phyloP scores from a whole-genome alignment of 371 early-diverging fungal genomes.

The Polyrhizophydium stewartii region DNA sequence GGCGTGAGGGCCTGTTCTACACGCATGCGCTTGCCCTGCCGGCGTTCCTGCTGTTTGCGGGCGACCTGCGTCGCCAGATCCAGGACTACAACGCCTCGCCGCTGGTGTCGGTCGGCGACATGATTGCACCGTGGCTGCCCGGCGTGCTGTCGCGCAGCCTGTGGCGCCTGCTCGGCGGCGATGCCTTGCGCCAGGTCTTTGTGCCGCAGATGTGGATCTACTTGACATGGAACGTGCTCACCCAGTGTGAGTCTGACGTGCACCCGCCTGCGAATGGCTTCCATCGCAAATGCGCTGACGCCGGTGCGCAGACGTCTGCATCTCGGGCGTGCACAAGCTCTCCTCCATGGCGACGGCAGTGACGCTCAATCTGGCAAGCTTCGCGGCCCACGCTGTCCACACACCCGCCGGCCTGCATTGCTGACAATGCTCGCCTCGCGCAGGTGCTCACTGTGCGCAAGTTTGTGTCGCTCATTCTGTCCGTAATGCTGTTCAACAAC shows the following conservation, averaged over 20 bases:
- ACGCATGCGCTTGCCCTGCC: constrained; percentile 82
- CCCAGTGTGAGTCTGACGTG: constrained; percentile 55
- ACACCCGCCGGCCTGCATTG: background rate
- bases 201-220: constrained; percentile 66
- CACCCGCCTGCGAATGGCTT: background rate
- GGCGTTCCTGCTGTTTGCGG: constrained; percentile 66
- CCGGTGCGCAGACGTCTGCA: constrained; percentile 49
- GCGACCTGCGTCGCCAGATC: constrained; percentile 56
- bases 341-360: constrained; percentile 72
- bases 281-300: background rate
- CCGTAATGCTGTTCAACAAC: constrained; percentile 79
- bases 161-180: constrained; percentile 15
- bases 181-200: constrained; percentile 8
- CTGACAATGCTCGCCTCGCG: background rate
- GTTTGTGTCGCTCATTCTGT: constrained; percentile 72
- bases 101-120: constrained; percentile 36
- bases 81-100: constrained; percentile 49
- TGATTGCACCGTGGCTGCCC: constrained; percentile 24
- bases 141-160: constrained; percentile 23
- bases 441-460: constrained; percentile 75
- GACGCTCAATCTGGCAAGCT: constrained; percentile 67
- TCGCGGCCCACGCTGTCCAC: background rate
- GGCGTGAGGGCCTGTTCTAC: constrained; percentile 89
- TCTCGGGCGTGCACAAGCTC: constrained; percentile 81
- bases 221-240: constrained; percentile 61